A percentile compares a stretch with the other conserved stretches of the same genome.
These are phyloP conservation scores for Ogataea henricii DNA, from an alignment of 805 yeast species.

Conservation along the genomic window DNA sequence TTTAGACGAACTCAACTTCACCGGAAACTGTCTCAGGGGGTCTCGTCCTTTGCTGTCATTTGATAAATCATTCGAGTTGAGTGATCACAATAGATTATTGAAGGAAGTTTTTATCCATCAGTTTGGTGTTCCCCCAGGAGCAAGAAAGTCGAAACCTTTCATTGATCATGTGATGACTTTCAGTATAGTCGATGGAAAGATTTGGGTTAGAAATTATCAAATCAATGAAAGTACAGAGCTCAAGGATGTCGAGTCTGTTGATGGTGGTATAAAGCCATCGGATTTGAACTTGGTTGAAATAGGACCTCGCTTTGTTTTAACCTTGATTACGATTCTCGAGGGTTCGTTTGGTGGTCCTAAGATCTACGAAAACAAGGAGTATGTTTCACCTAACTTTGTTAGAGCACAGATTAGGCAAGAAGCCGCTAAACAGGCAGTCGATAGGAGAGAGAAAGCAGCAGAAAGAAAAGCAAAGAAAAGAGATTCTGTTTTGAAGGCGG, in stretches of 20 bases:
- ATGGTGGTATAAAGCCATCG: slow-evolving; percentile 37
- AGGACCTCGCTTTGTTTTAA: slow-evolving; percentile 94
- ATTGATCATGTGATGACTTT: slow-evolving; percentile 94
- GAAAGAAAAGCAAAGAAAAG: slow-evolving; percentile 75
- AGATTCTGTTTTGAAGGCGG: slow-evolving; percentile 71
- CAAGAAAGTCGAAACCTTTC: slow-evolving; percentile 92
- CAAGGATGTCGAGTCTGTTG: slow-evolving; percentile 40
- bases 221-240: slow-evolving; percentile 55
- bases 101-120: slow-evolving; percentile 81
- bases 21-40: slow-evolving; percentile 94
- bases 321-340: slow-evolving; percentile 86
- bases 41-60: slow-evolving; percentile 92
- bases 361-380: slow-evolving; percentile 95
- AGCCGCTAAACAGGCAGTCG: slow-evolving; percentile 75
- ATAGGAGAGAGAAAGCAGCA: slow-evolving; percentile 77
- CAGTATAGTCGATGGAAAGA: slow-evolving; percentile 86
- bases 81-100: slow-evolving; percentile 68
- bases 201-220: slow-evolving; percentile 96
- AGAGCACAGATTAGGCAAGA: slow-evolving; percentile 85
- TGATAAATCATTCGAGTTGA: slow-evolving; percentile 73
- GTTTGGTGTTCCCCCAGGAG: slow-evolving; percentile 94
- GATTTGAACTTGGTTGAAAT: slow-evolving; percentile 86
- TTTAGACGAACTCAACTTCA: slow-evolving; percentile 91
- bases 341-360: slow-evolving; percentile 98
- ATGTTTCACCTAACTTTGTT: slow-evolving; percentile 92